Evolutionary conservation across 371 early-diverging fungal genomes (phyloP).

Genomic region (Lichtheimia ramosa): DNA sequence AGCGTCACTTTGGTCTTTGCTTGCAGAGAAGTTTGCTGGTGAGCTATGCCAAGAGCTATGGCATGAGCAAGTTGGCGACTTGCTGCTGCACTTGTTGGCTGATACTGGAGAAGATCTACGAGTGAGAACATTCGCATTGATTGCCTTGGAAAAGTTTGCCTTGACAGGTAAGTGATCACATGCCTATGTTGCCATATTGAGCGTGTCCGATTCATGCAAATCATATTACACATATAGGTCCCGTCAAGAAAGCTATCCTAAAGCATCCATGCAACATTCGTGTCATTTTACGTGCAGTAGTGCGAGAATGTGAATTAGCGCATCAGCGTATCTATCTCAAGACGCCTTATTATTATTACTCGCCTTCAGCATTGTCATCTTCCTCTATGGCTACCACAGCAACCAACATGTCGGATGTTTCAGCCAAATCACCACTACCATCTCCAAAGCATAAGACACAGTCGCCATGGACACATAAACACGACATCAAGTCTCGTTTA

Average conservation of each 20-base stretch:
- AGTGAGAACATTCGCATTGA: conserved; percentile 36
- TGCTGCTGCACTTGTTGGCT: conserved; percentile 26
- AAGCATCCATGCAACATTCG: conserved; percentile 30
- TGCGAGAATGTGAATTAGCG: conserved; percentile 38
- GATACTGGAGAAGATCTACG: conserved; percentile 30
- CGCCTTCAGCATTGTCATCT: background rate
- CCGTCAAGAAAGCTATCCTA: conserved; percentile 29
- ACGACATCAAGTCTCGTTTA: background rate
- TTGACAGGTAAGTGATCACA: conserved; percentile 31
- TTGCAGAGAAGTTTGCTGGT: conserved; percentile 50
- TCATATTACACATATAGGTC: conserved; percentile 16
- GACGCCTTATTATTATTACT: conserved; percentile 9
- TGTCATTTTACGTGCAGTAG: conserved; percentile 16
- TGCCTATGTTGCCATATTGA: background rate
- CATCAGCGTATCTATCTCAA: conserved; percentile 22
- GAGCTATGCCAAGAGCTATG: conserved; percentile 38
- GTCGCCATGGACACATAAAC: background rate
- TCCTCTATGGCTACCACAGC: background rate
- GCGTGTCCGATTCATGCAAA: too few relatives aligned
- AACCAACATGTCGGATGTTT: background rate
- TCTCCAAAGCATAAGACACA: conserved; percentile 3
- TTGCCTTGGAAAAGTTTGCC: conserved; percentile 51
- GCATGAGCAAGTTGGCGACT: conserved; percentile 34
- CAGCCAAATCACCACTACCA: conserved; percentile 7
- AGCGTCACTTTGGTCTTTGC: conserved; percentile 36